Base-by-base conservation (phyloP, 2,329 filamentous ascomycete species). In the Penicillium sp. region DNA sequence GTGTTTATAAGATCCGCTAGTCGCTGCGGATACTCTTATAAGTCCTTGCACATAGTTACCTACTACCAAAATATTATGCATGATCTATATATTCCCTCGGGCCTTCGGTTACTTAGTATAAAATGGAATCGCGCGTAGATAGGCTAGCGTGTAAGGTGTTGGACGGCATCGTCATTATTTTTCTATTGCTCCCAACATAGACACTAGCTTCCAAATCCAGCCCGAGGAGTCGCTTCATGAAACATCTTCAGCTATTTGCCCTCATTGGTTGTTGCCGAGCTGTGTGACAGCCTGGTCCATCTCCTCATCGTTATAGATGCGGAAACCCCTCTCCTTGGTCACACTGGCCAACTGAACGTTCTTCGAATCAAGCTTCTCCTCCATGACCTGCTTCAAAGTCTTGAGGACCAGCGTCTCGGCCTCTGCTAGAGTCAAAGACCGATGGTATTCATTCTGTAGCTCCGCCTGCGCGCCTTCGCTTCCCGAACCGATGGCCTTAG, bases 361-460 rank as follows among this genome's bases (percentile, higher is more conserved):
- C 83, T 99, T 99, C 57, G 90, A 82, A 71, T 99, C 93, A 53
- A 99, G 80, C 79, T 99, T 99, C 83, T 99, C 93, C 77, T 99
- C 93, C 93, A 99, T 99, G 62, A 99, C 93, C 77, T 99, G 93
- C 81, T 97, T 99, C 71, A 99, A 74, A 31, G 93, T 99, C 83
- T 97, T 97, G 66, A 99, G 79, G 43, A 95, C 91, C 59, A 99
- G 77, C 3, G 91, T 93, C 77, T 99, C 93, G 50, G 93, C 93
- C 69, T 99, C 93, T 49, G 81, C 78, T 55, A 99, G 85, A 35
- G 91, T 95, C 56, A 99, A 80, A 50, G 92, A 97, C 82, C 95
- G 95, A 79, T 99, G 93, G 69, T 96, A 99, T 76, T 97, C 92
- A 68, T 95, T 96, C 75, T 99, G 93, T 66, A 99, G 77, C 77